Evolutionary conservation across 2,329 filamentous ascomycete genomes (phyloP).

Genomic region (Diaporthe longicolla): DNA sequence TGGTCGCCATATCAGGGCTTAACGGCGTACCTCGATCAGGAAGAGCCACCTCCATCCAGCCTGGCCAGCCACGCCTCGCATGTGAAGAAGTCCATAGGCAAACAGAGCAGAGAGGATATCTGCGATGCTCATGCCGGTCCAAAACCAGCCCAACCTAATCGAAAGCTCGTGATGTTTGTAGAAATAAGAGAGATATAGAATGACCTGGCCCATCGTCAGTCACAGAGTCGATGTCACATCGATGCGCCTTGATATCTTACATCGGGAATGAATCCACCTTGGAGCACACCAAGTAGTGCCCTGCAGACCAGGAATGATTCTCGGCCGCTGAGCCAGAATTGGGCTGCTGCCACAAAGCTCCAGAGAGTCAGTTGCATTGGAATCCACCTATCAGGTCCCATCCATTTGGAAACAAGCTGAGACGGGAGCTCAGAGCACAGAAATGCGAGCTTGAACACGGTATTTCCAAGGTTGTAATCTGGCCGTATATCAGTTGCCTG

Average conservation of each 20-base stretch:
- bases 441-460: conserved; percentile 64
- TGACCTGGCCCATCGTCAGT: conserved; percentile 46
- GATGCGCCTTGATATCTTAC: conserved; percentile 45
- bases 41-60: conserved; percentile 67
- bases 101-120: conserved; percentile 57
- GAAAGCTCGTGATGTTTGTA: conserved; percentile 59
- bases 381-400: conserved; percentile 72
- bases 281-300: conserved; percentile 57
- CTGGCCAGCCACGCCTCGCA: conserved; percentile 54
- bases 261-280: conserved; percentile 64
- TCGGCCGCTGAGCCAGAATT: conserved; percentile 58
- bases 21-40: conserved; percentile 64
- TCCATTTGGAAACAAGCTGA: conserved; percentile 70
- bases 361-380: conserved; percentile 70
- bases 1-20: background rate
- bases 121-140: conserved; percentile 57
- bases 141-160: conserved; percentile 58
- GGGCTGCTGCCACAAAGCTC: conserved; percentile 66
- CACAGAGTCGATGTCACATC: background rate
- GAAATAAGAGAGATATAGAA: conserved; percentile 61
- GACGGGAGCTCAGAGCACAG: conserved; percentile 72
- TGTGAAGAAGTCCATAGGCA: conserved; percentile 57
- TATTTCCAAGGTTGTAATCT: conserved; percentile 64
- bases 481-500: background rate
- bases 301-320: conserved; percentile 57